Evolutionary conservation across 169 alveolate genomes (phyloP).

Genomic region (Eimeria maxima): DNA sequence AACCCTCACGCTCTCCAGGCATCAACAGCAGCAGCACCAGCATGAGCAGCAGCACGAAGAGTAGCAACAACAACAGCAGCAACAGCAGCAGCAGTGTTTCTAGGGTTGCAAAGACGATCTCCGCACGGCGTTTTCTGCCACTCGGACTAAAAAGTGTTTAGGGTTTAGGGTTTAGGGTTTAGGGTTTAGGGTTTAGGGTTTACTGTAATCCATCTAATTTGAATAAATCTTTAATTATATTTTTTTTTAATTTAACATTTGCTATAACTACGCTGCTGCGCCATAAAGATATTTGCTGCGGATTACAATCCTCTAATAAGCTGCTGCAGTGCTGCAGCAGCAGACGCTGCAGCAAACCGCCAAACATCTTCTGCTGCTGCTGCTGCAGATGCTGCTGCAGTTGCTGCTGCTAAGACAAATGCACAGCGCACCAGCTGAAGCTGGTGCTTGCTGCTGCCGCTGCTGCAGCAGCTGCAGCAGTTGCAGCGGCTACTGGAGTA

Average conservation of each 20-base stretch:
- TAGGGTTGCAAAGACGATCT: not conserved
- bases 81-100: not conserved
- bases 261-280: not conserved
- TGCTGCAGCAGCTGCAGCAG: not conserved
- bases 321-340: slow-evolving; percentile 71
- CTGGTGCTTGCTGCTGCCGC: not conserved
- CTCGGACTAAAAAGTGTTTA: not conserved
- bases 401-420: not conserved
- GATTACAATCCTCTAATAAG: slow-evolving; percentile 12
- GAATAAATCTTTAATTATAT: not conserved
- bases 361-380: not conserved
- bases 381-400: not conserved
- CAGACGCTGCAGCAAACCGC: slow-evolving; percentile 47
- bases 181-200: slow-evolving; percentile 43
- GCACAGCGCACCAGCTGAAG: not conserved
- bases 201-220: not conserved
- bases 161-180: slow-evolving; percentile 49
- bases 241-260: not conserved
- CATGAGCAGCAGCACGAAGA: not conserved
- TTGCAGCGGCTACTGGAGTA: not conserved
- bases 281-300: slow-evolving; percentile 5
- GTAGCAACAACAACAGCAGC: not conserved
- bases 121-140: not conserved
- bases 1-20: slow-evolving; percentile 22
- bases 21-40: not conserved